Evolutionary conservation across 257 asterid genomes (phyloP).

Genomic region (Jaltomata sinuosa): DNA sequence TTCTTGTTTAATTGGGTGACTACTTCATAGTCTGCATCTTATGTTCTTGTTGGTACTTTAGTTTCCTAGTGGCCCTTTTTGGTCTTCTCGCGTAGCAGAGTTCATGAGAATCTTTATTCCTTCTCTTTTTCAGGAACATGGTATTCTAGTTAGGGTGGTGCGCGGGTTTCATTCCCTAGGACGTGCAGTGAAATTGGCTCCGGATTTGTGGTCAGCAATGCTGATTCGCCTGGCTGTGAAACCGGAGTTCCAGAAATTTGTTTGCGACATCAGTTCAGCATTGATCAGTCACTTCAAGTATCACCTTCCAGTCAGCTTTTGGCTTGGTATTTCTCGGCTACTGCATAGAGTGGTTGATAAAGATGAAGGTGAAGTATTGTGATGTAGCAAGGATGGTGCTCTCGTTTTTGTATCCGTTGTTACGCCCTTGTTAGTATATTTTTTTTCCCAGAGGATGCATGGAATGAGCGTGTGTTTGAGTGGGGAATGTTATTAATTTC

Average conservation of each 20-base stretch:
- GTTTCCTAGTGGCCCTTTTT: neutral
- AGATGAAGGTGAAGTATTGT: neutral
- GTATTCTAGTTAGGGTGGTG: slow-evolving; percentile 42
- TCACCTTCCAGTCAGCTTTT: slow-evolving; percentile 37
- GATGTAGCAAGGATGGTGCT: neutral
- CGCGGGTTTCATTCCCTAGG: slow-evolving; percentile 51
- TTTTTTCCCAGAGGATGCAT: neutral
- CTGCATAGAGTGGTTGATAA: slow-evolving; percentile 21
- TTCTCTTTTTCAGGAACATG: slow-evolving; percentile 33
- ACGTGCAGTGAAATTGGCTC: slow-evolving; percentile 60
- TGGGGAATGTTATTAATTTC: neutral
- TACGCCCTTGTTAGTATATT: neutral
- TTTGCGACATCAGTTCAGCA: slow-evolving; percentile 43
- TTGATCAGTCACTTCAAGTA: slow-evolving; percentile 32
- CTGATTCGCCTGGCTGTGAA: slow-evolving; percentile 48
- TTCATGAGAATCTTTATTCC: neutral
- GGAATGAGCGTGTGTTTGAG: neutral
- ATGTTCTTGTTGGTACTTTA: neutral
- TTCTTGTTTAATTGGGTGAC: neutral
- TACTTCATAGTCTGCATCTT: neutral
- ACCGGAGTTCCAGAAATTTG: slow-evolving; percentile 66
- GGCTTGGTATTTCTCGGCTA: slow-evolving; percentile 58
- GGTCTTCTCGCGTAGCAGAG: neutral
- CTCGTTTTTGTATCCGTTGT: neutral
- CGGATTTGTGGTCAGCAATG: slow-evolving; percentile 76